Evolutionary conservation across 225 moss, liverwort and hornwort species (phyloP).

Genomic region (Anthoceros angustus): DNA sequence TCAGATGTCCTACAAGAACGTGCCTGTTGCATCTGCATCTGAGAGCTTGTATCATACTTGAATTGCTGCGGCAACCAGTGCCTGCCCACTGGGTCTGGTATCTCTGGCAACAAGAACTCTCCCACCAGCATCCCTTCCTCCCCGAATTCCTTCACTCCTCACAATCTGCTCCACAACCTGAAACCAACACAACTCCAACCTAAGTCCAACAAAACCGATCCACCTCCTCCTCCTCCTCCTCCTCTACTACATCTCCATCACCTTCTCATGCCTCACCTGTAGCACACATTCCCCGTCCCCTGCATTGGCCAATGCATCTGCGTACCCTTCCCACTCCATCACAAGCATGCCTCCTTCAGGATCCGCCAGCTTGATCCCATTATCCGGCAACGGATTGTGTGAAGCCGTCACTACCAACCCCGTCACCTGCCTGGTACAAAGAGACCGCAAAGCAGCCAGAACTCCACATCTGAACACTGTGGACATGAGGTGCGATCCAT

Average conservation of each 20-base stretch:
- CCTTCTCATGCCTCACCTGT: constrained; percentile 37
- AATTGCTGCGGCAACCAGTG: constrained; percentile 48
- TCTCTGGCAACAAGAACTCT: constrained; percentile 74
- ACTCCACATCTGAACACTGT: constrained; percentile 83
- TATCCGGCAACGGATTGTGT: constrained; percentile 80
- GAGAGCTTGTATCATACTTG: constrained; percentile 21
- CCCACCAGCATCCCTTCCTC: constrained; percentile 17
- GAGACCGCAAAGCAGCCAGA: constrained; percentile 70
- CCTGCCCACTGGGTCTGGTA: constrained; percentile 65
- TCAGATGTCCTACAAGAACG: neutral
- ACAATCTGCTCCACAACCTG: constrained; percentile 53
- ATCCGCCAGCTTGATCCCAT: constrained; percentile 85
- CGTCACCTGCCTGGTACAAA: constrained; percentile 45
- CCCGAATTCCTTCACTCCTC: constrained; percentile 32
- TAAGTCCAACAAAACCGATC: neutral
- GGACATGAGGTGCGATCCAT: constrained; percentile 38
- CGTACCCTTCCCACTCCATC: constrained; percentile 76
- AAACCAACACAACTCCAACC: neutral
- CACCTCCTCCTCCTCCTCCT: neutral
- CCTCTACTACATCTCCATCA: neutral
- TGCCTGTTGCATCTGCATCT: neutral
- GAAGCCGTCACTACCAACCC: constrained; percentile 94
- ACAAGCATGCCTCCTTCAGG: constrained; percentile 75
- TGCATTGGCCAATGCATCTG: constrained; percentile 64
- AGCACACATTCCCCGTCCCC: constrained; percentile 34